Base-by-base conservation (phyloP, 768 basidiomycete genomes). In the Termitomyces sp. region DNA sequence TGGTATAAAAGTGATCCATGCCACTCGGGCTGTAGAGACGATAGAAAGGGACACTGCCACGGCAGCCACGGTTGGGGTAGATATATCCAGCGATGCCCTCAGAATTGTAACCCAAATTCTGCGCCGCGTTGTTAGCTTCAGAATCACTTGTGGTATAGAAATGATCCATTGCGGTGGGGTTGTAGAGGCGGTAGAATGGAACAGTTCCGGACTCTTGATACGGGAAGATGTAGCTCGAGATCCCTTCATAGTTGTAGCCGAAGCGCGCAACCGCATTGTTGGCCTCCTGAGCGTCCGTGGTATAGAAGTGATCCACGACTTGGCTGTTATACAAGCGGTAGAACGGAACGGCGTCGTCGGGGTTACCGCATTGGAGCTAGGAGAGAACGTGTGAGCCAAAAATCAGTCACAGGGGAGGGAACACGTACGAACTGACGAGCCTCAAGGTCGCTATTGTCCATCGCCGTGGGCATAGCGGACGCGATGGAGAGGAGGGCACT, bases 1-100 rank as follows among this genome's bases (percentile, higher is more conserved):
- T 66, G 26, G 65, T 66, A 22, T 66, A 64, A 35, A 66, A 66
- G 54, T 66, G 65, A 50, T 66, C 65, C 5, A 42, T 43, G 15
- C 42, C 53, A 10, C 10, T 26, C 5, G 46, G 12, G 48, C 44
- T 66, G 22, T 61, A 66, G 19, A 64, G 54, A 26, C 66, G 56
- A 34, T 63, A 67, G 30, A 67, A 50, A 2, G 66, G 60, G 24
- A 56, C 54, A 3, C 46, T 56, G 3, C 54, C 56, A 45, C 53
- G 58, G 30, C 37, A 47, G 17, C 2, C 28, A 17, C 47, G 21
- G 14, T 34, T 56, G n/a, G 58, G 46, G 35, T 57, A 64, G 26
- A 66, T 59, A 40, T 63, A 62, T 19, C 61, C 66, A 2, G 61
- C 55, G 11, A 63, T 49, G 4, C 63, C 63, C 51, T 66, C 57